These are phyloP conservation scores for Rhodotorula sp. DNA, from an alignment of 1,284 basidiomycete genomes.

Conservation along the genomic window DNA sequence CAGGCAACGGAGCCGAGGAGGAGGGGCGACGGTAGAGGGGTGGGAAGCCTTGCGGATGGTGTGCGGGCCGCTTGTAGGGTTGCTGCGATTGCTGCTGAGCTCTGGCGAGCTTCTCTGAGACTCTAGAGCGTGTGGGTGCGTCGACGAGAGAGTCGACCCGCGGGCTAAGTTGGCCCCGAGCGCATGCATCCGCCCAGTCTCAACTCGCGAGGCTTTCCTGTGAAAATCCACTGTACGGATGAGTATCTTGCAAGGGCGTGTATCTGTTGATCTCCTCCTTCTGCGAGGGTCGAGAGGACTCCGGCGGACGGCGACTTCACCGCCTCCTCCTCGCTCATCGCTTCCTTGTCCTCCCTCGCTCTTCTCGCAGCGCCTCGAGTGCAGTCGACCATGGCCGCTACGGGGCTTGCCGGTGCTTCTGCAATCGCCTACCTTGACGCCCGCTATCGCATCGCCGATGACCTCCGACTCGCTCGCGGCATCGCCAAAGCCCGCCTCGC, in stretches of 20 bases:
- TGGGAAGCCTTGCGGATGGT: not conserved
- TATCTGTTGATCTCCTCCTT: too few relatives aligned
- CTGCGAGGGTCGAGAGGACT: too few relatives aligned
- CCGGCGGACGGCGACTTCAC: too few relatives aligned
- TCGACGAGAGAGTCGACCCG: too few relatives aligned
- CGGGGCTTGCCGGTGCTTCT: not conserved
- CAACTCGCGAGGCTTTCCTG: too few relatives aligned
- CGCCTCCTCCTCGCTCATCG: too few relatives aligned
- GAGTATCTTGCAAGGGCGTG: too few relatives aligned
- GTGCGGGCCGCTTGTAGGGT: too few relatives aligned
- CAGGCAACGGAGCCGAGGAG: not conserved
- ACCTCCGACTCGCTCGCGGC: constrained; percentile 15
- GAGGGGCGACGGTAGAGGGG: not conserved
- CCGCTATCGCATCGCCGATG: constrained; percentile 16
- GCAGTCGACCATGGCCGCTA: not conserved
- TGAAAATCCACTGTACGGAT: too few relatives aligned
- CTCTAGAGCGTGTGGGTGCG: not conserved
- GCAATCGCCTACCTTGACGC: constrained; percentile 27
- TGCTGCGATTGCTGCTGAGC: not conserved
- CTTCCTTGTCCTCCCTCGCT: not conserved
- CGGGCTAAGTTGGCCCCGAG: too few relatives aligned
- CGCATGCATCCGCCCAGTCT: too few relatives aligned
- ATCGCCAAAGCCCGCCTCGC: constrained; percentile 17
- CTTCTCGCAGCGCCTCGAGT: too few relatives aligned
- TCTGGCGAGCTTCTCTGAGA: not conserved